Evolutionary conservation across 805 yeast species (phyloP).

Genomic region (Pichia phayaonensis): DNA sequence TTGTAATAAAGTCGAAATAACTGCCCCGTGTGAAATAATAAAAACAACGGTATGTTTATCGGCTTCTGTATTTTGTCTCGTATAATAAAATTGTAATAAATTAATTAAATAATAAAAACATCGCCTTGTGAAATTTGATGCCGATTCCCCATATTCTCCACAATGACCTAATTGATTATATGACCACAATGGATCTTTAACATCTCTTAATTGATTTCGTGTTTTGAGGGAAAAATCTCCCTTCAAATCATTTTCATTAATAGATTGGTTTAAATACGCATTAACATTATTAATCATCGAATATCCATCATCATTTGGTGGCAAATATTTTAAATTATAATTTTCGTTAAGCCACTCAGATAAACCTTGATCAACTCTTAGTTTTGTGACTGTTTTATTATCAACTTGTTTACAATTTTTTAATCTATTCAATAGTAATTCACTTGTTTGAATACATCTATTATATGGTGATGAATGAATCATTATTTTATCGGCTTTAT

Average conservation of each 20-base stretch:
- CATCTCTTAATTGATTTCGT: slow-evolving; percentile 12
- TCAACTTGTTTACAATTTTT: slow-evolving; percentile 5
- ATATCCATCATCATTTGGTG: slow-evolving; percentile 40
- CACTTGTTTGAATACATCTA: slow-evolving; percentile 37
- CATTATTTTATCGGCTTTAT: slow-evolving; percentile 14
- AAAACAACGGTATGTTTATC: slow-evolving; percentile 28
- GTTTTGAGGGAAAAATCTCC: slow-evolving; percentile 15
- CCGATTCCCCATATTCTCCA: slow-evolving; percentile 37
- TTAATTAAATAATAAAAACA: slow-evolving; percentile 29
- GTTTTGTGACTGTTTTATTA: slow-evolving; percentile 12
- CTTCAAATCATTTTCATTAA: slow-evolving; percentile 8
- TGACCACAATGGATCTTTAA: slow-evolving; percentile 27
- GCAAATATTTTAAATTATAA: slow-evolving; percentile 31
- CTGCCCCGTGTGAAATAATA: slow-evolving; percentile 38
- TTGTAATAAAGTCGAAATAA: slow-evolving; percentile 33
- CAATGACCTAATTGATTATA: slow-evolving; percentile 34
- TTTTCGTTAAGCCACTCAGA: slow-evolving; percentile 39
- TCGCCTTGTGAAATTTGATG: slow-evolving; percentile 29
- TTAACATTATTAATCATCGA: slow-evolving; percentile 33
- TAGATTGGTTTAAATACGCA: slow-evolving; percentile 27
- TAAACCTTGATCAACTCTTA: slow-evolving; percentile 34
- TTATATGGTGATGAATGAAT: slow-evolving; percentile 38
- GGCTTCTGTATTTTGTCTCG: slow-evolving; percentile 18
- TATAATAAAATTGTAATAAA: slow-evolving; percentile 27
- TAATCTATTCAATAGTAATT: slow-evolving; percentile 21